Conservation (phyloP, 2,329 filamentous ascomycete genomes). For the Emericellopsis atlantica region DNA sequence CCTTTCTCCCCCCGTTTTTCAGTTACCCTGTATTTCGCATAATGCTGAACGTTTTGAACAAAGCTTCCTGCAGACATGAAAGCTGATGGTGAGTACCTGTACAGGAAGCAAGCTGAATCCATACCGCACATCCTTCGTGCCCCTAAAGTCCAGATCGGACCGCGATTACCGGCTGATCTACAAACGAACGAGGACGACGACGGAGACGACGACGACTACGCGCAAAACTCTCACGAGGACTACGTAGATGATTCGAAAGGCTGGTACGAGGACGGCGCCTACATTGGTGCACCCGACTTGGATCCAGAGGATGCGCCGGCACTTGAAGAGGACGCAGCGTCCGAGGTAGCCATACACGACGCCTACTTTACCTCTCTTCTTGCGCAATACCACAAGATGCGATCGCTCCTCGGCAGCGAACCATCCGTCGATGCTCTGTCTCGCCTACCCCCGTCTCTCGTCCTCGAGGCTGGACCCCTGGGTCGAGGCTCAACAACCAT, state of each 20-base stretch:
- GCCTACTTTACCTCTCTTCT: slow-evolving; percentile 58
- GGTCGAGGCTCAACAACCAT: slow-evolving; percentile 35
- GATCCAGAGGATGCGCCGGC: slow-evolving; percentile 17
- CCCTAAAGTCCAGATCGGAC: slow-evolving; percentile 38
- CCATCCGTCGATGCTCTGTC: slow-evolving; percentile 40
- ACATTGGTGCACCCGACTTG: slow-evolving; percentile 45
- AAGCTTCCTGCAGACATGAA: slow-evolving; percentile 2
- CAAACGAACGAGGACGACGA: slow-evolving; percentile 17
- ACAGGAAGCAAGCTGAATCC: slow-evolving; percentile 60
- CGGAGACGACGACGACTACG: slow-evolving; percentile 13
- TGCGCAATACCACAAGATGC: slow-evolving; percentile 52
- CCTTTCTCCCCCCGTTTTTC: background rate
- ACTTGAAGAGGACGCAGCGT: slow-evolving; percentile 10
- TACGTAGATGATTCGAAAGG: slow-evolving; percentile 43
- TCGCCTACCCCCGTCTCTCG: slow-evolving; percentile 39
- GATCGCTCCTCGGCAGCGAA: slow-evolving; percentile 41
- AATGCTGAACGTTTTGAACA: slow-evolving; percentile 1
- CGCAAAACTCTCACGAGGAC: slow-evolving; percentile 32
- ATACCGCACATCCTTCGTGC: slow-evolving; percentile 64
- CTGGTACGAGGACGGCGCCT: slow-evolving; percentile 69
- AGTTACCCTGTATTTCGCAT: slow-evolving; percentile 1
- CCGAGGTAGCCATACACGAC: slow-evolving; percentile 37
- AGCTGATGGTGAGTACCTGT: slow-evolving; percentile 35
- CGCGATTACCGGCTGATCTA: slow-evolving; percentile 29
- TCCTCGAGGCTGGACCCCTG: slow-evolving; percentile 41